Conservation (phyloP, 176 grass and related monocot genomes). For the Lolium multiflorum region DNA sequence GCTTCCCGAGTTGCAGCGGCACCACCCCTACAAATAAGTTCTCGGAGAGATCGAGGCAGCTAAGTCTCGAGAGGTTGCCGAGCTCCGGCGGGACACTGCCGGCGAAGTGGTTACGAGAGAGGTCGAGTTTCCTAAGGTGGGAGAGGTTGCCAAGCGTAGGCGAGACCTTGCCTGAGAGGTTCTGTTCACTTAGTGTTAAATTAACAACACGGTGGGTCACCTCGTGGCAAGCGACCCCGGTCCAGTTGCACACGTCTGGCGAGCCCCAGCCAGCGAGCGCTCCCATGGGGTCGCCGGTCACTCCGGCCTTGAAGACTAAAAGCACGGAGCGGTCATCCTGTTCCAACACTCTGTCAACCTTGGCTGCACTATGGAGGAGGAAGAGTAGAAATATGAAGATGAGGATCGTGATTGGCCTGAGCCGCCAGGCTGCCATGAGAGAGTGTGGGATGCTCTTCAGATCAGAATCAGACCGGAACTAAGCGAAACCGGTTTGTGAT, state of each 20-base stretch:
- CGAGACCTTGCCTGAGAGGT: constrained; percentile 65
- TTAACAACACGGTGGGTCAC: constrained; percentile 46
- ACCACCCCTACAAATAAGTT: constrained; percentile 62
- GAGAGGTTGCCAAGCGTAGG: constrained; percentile 64
- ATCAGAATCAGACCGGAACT: too few relatives aligned
- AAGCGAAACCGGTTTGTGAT: too few relatives aligned
- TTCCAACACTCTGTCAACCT: neutral
- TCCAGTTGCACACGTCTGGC: constrained; percentile 71
- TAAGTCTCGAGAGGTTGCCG: constrained; percentile 48
- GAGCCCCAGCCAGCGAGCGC: constrained; percentile 56
- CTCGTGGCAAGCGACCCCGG: constrained; percentile 64
- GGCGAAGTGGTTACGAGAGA: constrained; percentile 48
- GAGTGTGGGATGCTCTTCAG: too few relatives aligned
- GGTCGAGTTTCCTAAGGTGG: constrained; percentile 63
- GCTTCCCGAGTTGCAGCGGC: constrained; percentile 54
- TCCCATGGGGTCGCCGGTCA: constrained; percentile 51
- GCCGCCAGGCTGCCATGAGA: too few relatives aligned
- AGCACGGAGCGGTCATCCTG: constrained; percentile 48
- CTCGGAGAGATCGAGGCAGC: constrained; percentile 64
- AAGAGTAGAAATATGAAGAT: neutral
- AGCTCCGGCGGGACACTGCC: constrained; percentile 48
- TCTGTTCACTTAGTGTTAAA: constrained; percentile 42
- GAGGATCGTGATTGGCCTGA: too few relatives aligned
- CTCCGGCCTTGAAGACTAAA: constrained; percentile 54
- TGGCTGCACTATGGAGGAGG: neutral